These are phyloP conservation scores for Andrographis paniculata DNA, from an alignment of 305 asterid species.

Conservation along the genomic window DNA sequence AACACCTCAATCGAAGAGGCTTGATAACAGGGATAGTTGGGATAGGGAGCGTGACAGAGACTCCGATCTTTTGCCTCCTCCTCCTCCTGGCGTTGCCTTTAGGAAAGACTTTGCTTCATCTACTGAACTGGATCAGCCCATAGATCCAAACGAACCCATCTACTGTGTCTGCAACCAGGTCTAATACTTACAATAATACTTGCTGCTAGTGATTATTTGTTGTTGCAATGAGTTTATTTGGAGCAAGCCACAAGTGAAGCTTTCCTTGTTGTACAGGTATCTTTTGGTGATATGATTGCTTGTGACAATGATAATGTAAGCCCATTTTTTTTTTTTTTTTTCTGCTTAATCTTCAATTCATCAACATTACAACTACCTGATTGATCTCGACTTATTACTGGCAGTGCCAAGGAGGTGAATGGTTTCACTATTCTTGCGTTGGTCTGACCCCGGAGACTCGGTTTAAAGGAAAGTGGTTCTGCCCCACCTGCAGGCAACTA, in stretches of 20 bases:
- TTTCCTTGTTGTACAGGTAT: conserved; percentile 49
- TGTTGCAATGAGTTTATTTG: too few species aligned
- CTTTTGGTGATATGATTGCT: conserved; percentile 99
- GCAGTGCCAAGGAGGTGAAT: conserved; percentile 99
- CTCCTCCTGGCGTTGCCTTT: conserved; percentile 85
- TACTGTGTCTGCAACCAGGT: conserved; percentile 98
- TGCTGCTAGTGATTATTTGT: not conserved
- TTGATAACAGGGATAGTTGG: conserved; percentile 76
- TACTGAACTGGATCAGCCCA: conserved; percentile 71
- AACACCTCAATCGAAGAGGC: conserved; percentile 68
- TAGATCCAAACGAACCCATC: conserved; percentile 93
- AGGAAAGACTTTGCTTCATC: conserved; percentile 70
- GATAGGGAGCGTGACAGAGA: conserved; percentile 90
- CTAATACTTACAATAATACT: conserved; percentile 14
- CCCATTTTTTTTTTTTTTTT: not conserved
- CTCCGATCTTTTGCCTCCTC: conserved; percentile 96
- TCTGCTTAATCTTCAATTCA: too few species aligned
- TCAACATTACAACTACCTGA: too few species aligned
- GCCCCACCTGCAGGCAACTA: conserved; percentile 80
- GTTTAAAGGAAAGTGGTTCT: conserved; percentile 96
- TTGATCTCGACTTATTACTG: not conserved
- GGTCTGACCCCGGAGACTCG: conserved; percentile 95
- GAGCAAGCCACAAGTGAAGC: too few species aligned
- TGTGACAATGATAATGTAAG: conserved; percentile 92
- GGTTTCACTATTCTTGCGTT: conserved; percentile 96